Evolutionary conservation across 2,329 filamentous ascomycete species (phyloP).

Genomic region (Sporothrix globosa): DNA sequence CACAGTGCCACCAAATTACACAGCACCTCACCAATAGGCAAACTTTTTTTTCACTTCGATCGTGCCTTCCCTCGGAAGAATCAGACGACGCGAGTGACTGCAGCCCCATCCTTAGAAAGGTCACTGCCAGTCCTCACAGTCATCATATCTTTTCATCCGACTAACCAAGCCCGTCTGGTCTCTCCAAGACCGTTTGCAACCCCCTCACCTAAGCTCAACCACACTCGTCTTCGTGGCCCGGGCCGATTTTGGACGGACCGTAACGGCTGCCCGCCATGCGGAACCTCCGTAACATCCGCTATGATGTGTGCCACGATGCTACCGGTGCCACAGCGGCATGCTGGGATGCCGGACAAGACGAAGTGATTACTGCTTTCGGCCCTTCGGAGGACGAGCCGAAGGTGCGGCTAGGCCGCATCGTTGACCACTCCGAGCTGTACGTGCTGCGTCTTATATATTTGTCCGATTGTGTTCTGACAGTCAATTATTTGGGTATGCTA

Average conservation of each 20-base stretch:
- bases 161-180: not conserved
- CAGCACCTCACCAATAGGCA: slow-evolving; percentile 30
- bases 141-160: not conserved
- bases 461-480: no score
- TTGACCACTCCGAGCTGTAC: slow-evolving; percentile 37
- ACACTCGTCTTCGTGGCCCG: not conserved
- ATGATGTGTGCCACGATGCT: slow-evolving; percentile 65
- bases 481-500: not conserved
- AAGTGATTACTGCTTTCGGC: slow-evolving; percentile 81
- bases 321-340: slow-evolving; percentile 72
- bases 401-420: slow-evolving; percentile 70
- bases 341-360: slow-evolving; percentile 81
- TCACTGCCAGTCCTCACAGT: not conserved
- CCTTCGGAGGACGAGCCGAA: slow-evolving; percentile 69
- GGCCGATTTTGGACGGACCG: not conserved
- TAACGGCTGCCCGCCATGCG: slow-evolving; percentile 63
- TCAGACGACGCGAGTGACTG: slow-evolving; percentile 13
- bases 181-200: not conserved
- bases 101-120: slow-evolving; percentile 13
- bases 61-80: slow-evolving; percentile 19
- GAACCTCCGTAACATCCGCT: slow-evolving; percentile 79
- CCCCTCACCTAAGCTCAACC: not conserved
- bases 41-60: slow-evolving; percentile 31
- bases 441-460: not conserved
- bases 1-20: slow-evolving; percentile 30